Percentiles rank a stretch among this genome's conserved stretches.
Conservation (phyloP, 108 stramenopile genomes). For the Cyclotella kingstonii region DNA sequence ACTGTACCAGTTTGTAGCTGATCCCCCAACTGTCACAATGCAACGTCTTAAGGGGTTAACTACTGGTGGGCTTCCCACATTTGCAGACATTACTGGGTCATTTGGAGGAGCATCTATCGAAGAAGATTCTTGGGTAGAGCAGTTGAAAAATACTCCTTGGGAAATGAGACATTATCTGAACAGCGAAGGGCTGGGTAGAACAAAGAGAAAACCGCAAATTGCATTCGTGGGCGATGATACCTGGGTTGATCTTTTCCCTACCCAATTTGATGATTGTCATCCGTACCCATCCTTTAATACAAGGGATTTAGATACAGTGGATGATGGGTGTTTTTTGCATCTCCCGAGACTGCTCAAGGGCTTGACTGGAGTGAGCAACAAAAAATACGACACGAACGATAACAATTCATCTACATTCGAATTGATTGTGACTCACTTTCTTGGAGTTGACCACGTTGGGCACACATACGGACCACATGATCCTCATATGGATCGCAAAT, state of each 20-base stretch:
- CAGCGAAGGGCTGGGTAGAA: not conserved
- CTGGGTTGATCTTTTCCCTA: slow-evolving; percentile 93
- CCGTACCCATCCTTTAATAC: slow-evolving; percentile 98
- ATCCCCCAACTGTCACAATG: slow-evolving; percentile 99
- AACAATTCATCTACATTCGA: slow-evolving; percentile 3
- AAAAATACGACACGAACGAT: not conserved
- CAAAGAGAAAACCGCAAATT: slow-evolving; percentile 35
- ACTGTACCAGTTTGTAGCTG: slow-evolving; percentile 90
- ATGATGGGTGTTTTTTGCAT: slow-evolving; percentile 86
- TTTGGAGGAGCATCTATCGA: slow-evolving; percentile 76
- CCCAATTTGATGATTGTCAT: slow-evolving; percentile 75
- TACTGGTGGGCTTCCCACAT: slow-evolving; percentile 95
- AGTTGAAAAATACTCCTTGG: no score
- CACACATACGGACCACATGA: slow-evolving; percentile 93
- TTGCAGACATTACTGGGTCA: slow-evolving; percentile 84
- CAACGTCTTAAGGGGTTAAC: slow-evolving; percentile 96
- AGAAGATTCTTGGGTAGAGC: slow-evolving; percentile 86
- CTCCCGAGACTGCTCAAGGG: slow-evolving; percentile 54
- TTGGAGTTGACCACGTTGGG: slow-evolving; percentile 97
- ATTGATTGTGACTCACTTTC: slow-evolving; percentile 81
- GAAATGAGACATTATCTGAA: slow-evolving; percentile 10
- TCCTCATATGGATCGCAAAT: slow-evolving; percentile 85
- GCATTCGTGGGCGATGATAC: slow-evolving; percentile 98
- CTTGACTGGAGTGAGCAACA: slow-evolving; percentile 31
- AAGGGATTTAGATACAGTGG: slow-evolving; percentile 95